phyloP scores from a whole-genome alignment of 768 basidiomycete genomes.

The Cystobasidiopsis lactophilus region DNA sequence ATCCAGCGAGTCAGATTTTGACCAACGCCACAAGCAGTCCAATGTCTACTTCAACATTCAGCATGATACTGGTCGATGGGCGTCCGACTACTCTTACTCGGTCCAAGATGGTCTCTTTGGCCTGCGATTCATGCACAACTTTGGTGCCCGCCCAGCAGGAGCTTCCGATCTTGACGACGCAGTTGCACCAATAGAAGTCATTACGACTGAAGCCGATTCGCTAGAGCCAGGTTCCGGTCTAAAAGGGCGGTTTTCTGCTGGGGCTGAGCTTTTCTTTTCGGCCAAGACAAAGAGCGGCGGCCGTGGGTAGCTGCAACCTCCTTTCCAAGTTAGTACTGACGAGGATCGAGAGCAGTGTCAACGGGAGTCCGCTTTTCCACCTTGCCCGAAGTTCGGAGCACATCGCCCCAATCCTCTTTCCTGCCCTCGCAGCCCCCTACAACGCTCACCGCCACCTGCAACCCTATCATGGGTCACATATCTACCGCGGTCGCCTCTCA shows the following conservation, averaged over 20 bases:
- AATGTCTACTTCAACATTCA: constrained; percentile 58
- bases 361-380: no score
- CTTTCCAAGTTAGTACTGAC: no score
- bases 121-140: constrained; percentile 67
- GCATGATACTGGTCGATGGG: constrained; percentile 79
- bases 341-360: no score
- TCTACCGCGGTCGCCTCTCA: constrained; percentile 77
- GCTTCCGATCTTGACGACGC: no score
- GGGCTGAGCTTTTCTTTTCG: constrained; percentile 82
- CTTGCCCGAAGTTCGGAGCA: no score
- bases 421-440: constrained; percentile 70
- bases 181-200: no score
- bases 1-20: no score
- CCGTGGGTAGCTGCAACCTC: no score
- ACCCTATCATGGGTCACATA: constrained; percentile 87
- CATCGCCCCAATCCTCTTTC: constrained; percentile 76
- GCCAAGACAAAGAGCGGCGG: constrained; percentile 55
- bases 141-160: constrained; percentile 31
- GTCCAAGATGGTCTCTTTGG: constrained; percentile 90
- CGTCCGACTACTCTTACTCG: constrained; percentile 82
- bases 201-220: no score
- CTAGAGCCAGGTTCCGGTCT: constrained; percentile 37
- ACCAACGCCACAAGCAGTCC: constrained; percentile 15
- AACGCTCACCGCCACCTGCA: constrained; percentile 80
- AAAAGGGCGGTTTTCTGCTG: constrained; percentile 70